Evolutionary conservation across 78 protist species (phyloP).

Genomic region (Abeoforma whisleri): DNA sequence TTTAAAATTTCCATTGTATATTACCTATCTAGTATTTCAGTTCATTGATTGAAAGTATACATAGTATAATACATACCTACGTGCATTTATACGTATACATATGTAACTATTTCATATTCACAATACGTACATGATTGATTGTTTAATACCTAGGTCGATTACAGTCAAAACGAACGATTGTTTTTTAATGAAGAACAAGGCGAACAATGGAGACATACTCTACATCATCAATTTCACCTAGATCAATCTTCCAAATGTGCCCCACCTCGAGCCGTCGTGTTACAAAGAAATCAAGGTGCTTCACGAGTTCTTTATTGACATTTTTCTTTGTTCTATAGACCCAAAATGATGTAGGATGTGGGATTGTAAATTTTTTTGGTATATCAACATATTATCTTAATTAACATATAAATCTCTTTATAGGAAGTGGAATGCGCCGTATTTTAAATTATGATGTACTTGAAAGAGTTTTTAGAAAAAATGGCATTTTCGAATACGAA

Average conservation of each 20-base stretch:
- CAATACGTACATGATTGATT: not conserved
- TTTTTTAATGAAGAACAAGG: constrained; percentile 33
- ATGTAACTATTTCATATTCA: no score
- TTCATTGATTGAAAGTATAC: no score
- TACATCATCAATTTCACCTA: not conserved
- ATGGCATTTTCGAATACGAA: constrained; percentile 12
- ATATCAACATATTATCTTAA: not conserved
- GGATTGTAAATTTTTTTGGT: no score
- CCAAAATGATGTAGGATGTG: no score
- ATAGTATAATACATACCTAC: no score
- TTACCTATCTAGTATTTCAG: not conserved
- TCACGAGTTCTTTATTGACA: not conserved
- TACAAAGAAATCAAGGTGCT: constrained; percentile 20
- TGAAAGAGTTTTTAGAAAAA: constrained; percentile 1
- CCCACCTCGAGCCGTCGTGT: constrained; percentile 32
- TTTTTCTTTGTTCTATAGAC: not conserved
- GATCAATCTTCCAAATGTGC: constrained; percentile 6
- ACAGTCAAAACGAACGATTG: not conserved
- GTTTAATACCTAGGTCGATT: constrained; percentile 8
- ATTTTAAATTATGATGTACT: constrained; percentile 34
- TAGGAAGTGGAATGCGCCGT: constrained; percentile 30
- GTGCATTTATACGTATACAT: no score
- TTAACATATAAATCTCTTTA: not conserved
- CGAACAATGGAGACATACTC: constrained; percentile 13
- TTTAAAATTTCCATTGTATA: not conserved